These are phyloP conservation scores for Dioscorea cayenensis DNA, from an alignment of 116 monocot species.

Conservation along the genomic window DNA sequence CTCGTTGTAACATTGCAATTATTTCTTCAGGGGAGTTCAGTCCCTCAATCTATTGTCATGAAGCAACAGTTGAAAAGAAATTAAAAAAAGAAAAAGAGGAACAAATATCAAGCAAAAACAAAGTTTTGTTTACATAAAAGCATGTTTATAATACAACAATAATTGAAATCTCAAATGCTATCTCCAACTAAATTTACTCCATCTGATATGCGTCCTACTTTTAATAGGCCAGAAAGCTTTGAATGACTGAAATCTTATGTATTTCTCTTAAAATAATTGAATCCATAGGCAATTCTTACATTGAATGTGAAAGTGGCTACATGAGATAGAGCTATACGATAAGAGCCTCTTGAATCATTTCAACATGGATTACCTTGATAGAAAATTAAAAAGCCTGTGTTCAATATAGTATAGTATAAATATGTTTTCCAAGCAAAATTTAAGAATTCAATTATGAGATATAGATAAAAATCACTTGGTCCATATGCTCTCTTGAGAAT, in stretches of 20 bases:
- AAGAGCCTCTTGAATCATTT: neutral
- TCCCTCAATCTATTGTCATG: constrained; percentile 60
- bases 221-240: too few relatives aligned
- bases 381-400: neutral
- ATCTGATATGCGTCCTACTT: too few relatives aligned
- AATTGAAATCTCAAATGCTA: too few relatives aligned
- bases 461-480: neutral
- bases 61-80: neutral
- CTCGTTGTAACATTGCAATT: constrained; percentile 64
- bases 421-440: neutral
- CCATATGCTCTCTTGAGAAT: neutral
- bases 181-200: too few relatives aligned
- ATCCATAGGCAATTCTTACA: too few relatives aligned
- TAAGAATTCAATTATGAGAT: neutral
- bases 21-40: constrained; percentile 72
- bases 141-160: neutral
- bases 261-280: too few relatives aligned
- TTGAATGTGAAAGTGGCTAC: too few relatives aligned
- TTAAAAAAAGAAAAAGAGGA: neutral
- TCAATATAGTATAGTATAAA: neutral
- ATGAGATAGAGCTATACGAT: neutral
- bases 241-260: too few relatives aligned
- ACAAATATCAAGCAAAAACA: neutral
- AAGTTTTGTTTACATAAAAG: neutral
- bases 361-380: neutral